Conservation (phyloP, 2,329 filamentous ascomycete genomes). For the Fusarium torulosum region DNA sequence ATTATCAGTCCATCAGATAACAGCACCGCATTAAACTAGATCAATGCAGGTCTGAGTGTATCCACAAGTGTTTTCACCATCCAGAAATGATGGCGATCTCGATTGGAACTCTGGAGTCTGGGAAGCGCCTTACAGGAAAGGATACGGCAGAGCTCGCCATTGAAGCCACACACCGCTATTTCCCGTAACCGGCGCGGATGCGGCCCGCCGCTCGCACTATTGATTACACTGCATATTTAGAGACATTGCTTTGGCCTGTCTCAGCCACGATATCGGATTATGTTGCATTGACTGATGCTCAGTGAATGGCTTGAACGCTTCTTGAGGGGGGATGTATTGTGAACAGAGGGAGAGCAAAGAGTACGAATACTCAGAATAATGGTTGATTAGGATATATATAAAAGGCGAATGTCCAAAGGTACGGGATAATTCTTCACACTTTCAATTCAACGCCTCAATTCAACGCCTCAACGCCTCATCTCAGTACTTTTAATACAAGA, state of each 20-base stretch:
- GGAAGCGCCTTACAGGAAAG: background rate
- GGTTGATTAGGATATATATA: constrained; percentile 10
- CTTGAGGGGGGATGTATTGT: background rate
- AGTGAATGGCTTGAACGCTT: background rate
- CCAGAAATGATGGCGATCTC: background rate
- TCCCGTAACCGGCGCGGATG: background rate
- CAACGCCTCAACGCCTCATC: background rate
- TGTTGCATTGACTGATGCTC: background rate
- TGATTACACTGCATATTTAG: constrained; percentile 6
- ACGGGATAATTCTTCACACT: no score
- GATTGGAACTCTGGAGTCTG: background rate
- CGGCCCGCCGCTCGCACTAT: constrained; percentile 1
- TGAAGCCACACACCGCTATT: constrained; percentile 12
- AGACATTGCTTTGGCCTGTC: constrained; percentile 7
- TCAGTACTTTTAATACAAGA: constrained; percentile 1
- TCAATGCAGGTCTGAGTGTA: background rate
- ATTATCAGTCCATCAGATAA: no score
- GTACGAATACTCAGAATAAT: background rate
- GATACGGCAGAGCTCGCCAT: background rate
- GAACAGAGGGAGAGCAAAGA: background rate
- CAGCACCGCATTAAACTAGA: background rate
- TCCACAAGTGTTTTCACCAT: background rate
- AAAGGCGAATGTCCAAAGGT: background rate
- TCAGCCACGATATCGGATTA: background rate
- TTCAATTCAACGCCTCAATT: background rate